Base-by-base conservation (phyloP, 148 eudicot genomes). In the Fagopyrum esculentum region DNA sequence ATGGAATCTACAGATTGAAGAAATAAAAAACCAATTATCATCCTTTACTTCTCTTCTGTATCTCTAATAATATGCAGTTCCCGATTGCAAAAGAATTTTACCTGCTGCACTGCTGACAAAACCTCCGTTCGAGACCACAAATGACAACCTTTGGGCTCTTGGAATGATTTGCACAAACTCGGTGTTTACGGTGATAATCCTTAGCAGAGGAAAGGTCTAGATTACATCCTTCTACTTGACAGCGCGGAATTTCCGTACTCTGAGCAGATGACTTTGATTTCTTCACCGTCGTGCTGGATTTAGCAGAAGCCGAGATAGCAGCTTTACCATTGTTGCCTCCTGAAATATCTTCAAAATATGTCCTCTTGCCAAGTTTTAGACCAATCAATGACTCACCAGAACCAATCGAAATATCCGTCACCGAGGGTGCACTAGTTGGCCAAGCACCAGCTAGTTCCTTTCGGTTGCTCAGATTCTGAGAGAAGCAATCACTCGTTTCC, bases 51-150 rank as follows among this genome's bases (percentile, higher is more conserved):
- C 13, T 49, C 43, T 50, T 26, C 12, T 22, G 1, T 26, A 60
- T 3, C 35, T 49, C 22, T 26, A 22, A 49, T 1, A 22, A 49
- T 2, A 51, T 48, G 16, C 35, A 26, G 30, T 26, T 59, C 35
- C 22, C 19, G 9, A 26, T 16, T 71, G 73, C 48, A 71, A 19
- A 71, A 16, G 35, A 73, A 50, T 4, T 78, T 84, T 80, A 90
- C 98, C 98, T 87, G 92, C 98, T 95, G 83, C 98, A 95, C 75
- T 92, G 98, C 74, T 95, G 98, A 82, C 98, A 95, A 83, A 95
- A 95, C 78, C 98, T 85, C 17, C 98, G 86, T 66, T 91, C 98
- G 16, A 84, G 69, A 48, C 98, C 98, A 59, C 77, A 84, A 9
- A 95, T 86, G 66, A 90, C 80, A 50, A 95, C 98, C 80, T 83